phyloP scores from a whole-genome alignment of 306 rosid species.

The Dryas drummondii region DNA sequence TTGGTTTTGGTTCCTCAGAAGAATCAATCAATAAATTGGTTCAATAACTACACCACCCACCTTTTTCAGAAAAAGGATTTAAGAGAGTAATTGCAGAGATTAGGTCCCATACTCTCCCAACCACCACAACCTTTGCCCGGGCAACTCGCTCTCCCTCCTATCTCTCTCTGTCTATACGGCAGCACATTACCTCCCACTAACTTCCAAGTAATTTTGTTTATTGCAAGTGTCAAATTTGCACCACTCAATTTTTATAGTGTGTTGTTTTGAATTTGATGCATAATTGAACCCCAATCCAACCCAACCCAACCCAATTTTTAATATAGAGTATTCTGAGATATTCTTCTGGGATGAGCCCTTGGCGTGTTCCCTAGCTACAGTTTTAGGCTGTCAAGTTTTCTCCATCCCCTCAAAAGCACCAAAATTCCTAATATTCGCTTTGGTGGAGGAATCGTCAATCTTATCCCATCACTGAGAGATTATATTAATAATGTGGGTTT shows the following conservation, averaged over 20 bases:
- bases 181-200: slow-evolving; percentile 9
- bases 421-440: slow-evolving; percentile 35
- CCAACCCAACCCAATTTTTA: background rate
- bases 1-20: slow-evolving; percentile 26
- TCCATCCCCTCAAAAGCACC: slow-evolving; percentile 35
- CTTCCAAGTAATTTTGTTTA: slow-evolving; percentile 1
- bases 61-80: slow-evolving; percentile 19
- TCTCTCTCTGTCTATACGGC: background rate
- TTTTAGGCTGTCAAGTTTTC: slow-evolving; percentile 26
- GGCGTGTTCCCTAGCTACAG: slow-evolving; percentile 34
- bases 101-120: slow-evolving; percentile 24
- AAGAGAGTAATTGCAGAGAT: slow-evolving; percentile 23
- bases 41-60: slow-evolving; percentile 27
- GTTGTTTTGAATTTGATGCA: slow-evolving; percentile 8
- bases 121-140: background rate
- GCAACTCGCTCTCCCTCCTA: too few relatives aligned
- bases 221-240: slow-evolving; percentile 19
- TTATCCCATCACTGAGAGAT: slow-evolving; percentile 26
- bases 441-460: slow-evolving; percentile 49
- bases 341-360: slow-evolving; percentile 13
- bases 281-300: slow-evolving; percentile 6
- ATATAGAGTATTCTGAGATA: slow-evolving; percentile 7
- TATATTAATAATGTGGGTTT: slow-evolving; percentile 1
- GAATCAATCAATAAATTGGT: slow-evolving; percentile 14
- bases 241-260: background rate